Conservation (phyloP, 2,329 filamentous ascomycete genomes). For the Thyridium curvatum region DNA sequence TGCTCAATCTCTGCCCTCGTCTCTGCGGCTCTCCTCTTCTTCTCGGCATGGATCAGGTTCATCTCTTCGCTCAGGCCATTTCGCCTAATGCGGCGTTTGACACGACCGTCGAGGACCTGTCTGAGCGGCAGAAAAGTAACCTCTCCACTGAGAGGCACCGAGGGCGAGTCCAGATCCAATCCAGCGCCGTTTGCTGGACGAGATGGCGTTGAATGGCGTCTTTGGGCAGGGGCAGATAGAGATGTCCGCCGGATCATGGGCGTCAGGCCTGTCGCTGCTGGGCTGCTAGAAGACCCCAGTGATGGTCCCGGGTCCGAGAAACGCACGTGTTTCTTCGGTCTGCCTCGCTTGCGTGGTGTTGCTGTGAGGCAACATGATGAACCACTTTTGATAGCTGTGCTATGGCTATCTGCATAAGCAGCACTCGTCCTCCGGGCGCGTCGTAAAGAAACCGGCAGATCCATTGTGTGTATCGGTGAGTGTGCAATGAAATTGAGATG, state of each 20-base stretch:
- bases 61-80: conserved; percentile 54
- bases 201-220: conserved; percentile 39
- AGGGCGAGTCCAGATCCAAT: conserved; percentile 7
- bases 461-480: conserved; percentile 12
- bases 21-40: conserved; percentile 29
- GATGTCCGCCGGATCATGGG: conserved; percentile 50
- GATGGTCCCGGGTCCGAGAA: conserved; percentile 52
- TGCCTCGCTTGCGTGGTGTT: conserved; percentile 20
- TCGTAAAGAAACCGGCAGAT: conserved; percentile 1
- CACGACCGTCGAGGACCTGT: conserved; percentile 49
- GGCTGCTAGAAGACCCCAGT: conserved; percentile 11
- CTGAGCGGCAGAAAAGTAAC: conserved; percentile 42
- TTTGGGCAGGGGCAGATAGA: conserved; percentile 27
- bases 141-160: conserved; percentile 23
- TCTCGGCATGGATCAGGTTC: conserved; percentile 43
- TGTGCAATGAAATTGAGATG: too few species aligned
- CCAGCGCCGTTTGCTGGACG: conserved; percentile 2
- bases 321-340: conserved; percentile 43
- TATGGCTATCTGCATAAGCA: background rate
- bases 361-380: conserved; percentile 7
- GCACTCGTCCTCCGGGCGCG: conserved; percentile 4
- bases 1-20: conserved; percentile 40
- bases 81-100: conserved; percentile 50
- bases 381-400: background rate
- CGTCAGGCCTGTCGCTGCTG: conserved; percentile 43